Evolutionary conservation across 2,329 filamentous ascomycete species (phyloP).

Genomic region (Fusarium mundagurra): DNA sequence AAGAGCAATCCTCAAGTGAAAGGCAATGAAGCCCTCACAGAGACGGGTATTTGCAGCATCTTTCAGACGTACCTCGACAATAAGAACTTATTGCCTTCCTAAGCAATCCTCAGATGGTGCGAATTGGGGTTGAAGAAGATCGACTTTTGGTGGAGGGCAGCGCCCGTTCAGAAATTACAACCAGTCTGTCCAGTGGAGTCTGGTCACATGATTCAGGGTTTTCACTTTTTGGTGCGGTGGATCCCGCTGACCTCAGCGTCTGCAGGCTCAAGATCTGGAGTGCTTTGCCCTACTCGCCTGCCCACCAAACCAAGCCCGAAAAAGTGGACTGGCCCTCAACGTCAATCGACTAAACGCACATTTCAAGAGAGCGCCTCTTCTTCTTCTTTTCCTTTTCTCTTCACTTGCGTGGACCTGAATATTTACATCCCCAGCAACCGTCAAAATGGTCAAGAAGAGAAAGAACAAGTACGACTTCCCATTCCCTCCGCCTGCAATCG

Average conservation of each 20-base stretch:
- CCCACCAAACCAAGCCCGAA: slow-evolving; percentile 6
- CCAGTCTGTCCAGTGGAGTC: slow-evolving; percentile 7
- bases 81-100: slow-evolving; percentile 67
- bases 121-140: slow-evolving; percentile 46
- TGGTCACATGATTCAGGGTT: slow-evolving; percentile 48
- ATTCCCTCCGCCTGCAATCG: slow-evolving; percentile 30
- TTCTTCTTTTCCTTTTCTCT: slow-evolving; percentile 32
- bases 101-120: slow-evolving; percentile 69
- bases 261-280: neutral
- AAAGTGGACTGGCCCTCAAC: slow-evolving; percentile 32
- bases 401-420: slow-evolving; percentile 47
- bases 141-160: slow-evolving; percentile 42
- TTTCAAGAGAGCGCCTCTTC: slow-evolving; percentile 46
- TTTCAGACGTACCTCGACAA: slow-evolving; percentile 71
- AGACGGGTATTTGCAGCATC: slow-evolving; percentile 55
- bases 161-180: slow-evolving; percentile 45
- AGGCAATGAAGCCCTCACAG: slow-evolving; percentile 45
- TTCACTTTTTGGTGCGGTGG: slow-evolving; percentile 7
- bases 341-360: slow-evolving; percentile 45
- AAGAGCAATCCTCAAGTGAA: slow-evolving; percentile 44
- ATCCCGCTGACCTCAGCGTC: neutral
- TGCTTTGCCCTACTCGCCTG: slow-evolving; percentile 31
- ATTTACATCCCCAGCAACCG: slow-evolving; percentile 59
- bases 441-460: slow-evolving; percentile 78
- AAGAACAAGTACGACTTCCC: slow-evolving; percentile 68